These are phyloP conservation scores for Phanerochaete carnosa DNA, from an alignment of 768 basidiomycete genomes.

Conservation along the genomic window DNA sequence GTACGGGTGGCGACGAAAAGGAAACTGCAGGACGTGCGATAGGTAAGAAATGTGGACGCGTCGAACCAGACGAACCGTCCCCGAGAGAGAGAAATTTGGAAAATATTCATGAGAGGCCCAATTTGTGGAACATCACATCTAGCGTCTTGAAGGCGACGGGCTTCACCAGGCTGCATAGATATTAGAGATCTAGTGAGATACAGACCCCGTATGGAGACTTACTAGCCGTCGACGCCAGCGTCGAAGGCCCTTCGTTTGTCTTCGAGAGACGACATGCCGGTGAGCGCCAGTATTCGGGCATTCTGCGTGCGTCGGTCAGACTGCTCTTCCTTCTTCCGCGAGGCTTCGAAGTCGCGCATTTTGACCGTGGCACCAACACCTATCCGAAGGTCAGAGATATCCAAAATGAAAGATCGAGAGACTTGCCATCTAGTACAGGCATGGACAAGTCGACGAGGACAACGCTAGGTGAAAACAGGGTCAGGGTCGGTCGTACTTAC, in stretches of 20 bases:
- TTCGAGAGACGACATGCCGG: conserved; percentile 90
- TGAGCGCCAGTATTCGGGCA: conserved; percentile 78
- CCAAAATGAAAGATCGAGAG: not conserved
- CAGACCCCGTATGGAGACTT: conserved; percentile 31
- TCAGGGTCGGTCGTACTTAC: too few relatives aligned
- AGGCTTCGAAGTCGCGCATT: conserved; percentile 73
- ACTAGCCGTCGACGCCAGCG: conserved; percentile 96
- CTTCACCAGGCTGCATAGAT: conserved; percentile 75
- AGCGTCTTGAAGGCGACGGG: conserved; percentile 93
- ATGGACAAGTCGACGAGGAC: conserved; percentile 89
- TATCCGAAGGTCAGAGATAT: conserved; percentile 23
- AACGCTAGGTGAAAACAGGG: conserved; percentile 44
- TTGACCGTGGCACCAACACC: conserved; percentile 81
- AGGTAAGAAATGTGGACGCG: not conserved
- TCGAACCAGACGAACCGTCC: not conserved
- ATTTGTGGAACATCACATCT: conserved; percentile 76
- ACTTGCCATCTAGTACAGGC: conserved; percentile 85
- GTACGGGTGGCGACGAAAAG: not conserved
- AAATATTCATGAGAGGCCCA: conserved; percentile 47
- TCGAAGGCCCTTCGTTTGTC: conserved; percentile 90
- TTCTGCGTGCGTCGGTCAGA: conserved; percentile 6
- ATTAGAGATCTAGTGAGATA: not conserved
- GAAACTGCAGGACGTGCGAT: not conserved
- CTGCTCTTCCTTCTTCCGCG: conserved; percentile 25
- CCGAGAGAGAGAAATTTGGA: not conserved